A percentile compares a stretch with the other conserved stretches of the same genome.
Conservation (phyloP, 768 basidiomycete species). For the Mycena rebaudengoi region DNA sequence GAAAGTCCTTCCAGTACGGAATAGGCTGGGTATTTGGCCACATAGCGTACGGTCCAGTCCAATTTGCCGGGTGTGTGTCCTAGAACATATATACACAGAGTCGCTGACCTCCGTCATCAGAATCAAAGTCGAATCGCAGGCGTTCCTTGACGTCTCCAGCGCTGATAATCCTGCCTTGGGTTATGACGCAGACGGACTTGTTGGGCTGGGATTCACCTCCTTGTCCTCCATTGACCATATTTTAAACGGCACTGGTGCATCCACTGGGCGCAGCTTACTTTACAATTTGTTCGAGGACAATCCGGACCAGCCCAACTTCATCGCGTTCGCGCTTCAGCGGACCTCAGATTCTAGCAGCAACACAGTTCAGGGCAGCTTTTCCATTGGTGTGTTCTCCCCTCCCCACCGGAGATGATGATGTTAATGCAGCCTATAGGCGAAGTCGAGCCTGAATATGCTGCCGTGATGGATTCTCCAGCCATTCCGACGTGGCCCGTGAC, state of each 20-base stretch:
- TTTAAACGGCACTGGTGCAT: constrained; percentile 64
- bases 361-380: constrained; percentile 72
- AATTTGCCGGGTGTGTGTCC: constrained; percentile 72
- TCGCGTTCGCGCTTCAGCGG: constrained; percentile 78
- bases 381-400: constrained; percentile 61
- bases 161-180: constrained; percentile 78
- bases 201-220: constrained; percentile 80
- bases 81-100: not conserved
- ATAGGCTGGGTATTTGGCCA: constrained; percentile 81
- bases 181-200: constrained; percentile 76
- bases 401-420: not conserved
- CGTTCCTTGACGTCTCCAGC: constrained; percentile 67
- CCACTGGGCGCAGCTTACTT: constrained; percentile 73
- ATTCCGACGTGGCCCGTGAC: constrained; percentile 80
- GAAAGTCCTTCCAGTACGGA: constrained; percentile 63
- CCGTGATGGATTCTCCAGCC: constrained; percentile 61
- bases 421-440: constrained; percentile 57
- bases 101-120: constrained; percentile 43
- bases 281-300: constrained; percentile 80
- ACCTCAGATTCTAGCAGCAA: constrained; percentile 58
- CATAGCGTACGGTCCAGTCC: constrained; percentile 66
- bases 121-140: constrained; percentile 72
- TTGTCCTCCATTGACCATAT: constrained; percentile 76
- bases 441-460: constrained; percentile 67
- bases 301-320: constrained; percentile 78